Conservation (phyloP, 306 rosid genomes). For the Vicia villosa region DNA sequence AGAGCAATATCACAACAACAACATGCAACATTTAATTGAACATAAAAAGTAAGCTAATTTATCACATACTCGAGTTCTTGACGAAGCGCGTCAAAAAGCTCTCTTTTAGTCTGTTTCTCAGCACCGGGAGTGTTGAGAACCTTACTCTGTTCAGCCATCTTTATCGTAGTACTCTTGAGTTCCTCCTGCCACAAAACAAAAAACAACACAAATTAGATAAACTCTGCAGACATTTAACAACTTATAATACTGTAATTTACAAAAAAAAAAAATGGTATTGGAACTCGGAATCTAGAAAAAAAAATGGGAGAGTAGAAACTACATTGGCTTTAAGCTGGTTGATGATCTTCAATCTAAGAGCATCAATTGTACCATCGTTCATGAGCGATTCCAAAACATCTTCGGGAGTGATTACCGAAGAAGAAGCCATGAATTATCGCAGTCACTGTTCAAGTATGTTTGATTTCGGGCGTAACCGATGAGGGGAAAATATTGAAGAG, state of each 20-base stretch:
- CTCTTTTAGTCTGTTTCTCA: constrained; percentile 92
- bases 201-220: constrained; percentile 12
- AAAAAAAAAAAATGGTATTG: not conserved
- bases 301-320: not conserved
- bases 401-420: constrained; percentile 75
- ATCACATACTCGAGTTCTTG: constrained; percentile 84
- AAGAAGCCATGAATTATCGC: constrained; percentile 52
- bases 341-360: constrained; percentile 93
- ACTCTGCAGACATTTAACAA: not conserved
- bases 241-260: not conserved
- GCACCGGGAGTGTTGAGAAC: constrained; percentile 96
- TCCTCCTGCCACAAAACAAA: constrained; percentile 66
- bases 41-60: not conserved
- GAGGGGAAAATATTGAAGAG: not conserved
- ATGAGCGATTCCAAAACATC: constrained; percentile 84
- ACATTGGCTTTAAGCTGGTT: constrained; percentile 98
- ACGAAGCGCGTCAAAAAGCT: constrained; percentile 82
- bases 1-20: not conserved
- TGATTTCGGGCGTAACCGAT: constrained; percentile 11
- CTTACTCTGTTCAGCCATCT: constrained; percentile 95
- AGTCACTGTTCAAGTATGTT: not conserved
- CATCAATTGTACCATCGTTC: constrained; percentile 94
- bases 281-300: not conserved
- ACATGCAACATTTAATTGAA: not conserved
- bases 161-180: constrained; percentile 75